Evolutionary conservation across 306 rosid species (phyloP), one percentile per base, ranked within the genome.

Genomic region (Geum urbanum): DNA sequence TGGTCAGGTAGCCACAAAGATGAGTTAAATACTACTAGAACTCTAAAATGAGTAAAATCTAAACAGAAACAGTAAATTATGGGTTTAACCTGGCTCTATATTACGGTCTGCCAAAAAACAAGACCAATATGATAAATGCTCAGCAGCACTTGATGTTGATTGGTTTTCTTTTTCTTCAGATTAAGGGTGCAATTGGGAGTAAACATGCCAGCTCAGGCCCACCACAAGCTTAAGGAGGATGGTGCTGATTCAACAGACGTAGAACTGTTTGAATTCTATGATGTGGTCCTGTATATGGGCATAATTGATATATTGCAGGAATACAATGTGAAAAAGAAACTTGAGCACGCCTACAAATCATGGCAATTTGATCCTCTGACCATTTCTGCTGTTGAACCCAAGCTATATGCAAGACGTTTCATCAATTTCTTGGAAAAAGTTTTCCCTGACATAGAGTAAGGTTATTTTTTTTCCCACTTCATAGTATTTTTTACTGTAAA

Each of bases 201-300:
- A 32, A 91, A 94, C 86, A 94, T 94, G 99, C 99, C 99, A 5
- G 97, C 99, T 27, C 90, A 81, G 75, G 97, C 99, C 0, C 72
- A 63, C 41, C 73, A 66, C 56, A 88, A 86, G 76, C 64, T 86
- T 78, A 67, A 6, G 1, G 76, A 81, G 56, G 88, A 72, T n/a
- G 78, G 71, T 58, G 82, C 70, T 39, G 90, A 83, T 58, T 83
- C 86, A 41, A 35, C 70, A 27, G 95, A 88, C 67, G 83, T 80
- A 18, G 99, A 91, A 70, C 95, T 82, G 72, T 84, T 87, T 54
- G 97, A 88, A 83, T 85, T 88, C 44, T 88, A 88, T 50, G 96
- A 94, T 43, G 97, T 91, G 63, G 96, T 94, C 18, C 89, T 94
- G 22, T 94, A 84, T 67, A 85, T 94, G 95, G 97, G 99, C 35